Base-by-base conservation (phyloP, 2,329 filamentous ascomycete genomes). In the Fusarium dlaminii region DNA sequence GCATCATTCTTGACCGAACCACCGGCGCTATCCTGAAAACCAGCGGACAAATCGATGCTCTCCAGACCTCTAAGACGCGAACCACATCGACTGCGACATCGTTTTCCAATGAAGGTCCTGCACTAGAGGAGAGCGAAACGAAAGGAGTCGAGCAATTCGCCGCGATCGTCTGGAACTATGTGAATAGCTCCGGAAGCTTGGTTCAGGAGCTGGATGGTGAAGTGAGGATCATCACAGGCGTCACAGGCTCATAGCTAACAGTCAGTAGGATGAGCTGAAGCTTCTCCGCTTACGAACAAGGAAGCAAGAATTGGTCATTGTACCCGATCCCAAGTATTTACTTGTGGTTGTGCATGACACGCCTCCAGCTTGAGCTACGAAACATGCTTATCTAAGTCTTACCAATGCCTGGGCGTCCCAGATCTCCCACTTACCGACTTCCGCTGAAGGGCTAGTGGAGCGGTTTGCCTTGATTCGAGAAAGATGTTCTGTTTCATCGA, bases 281-380 rank as follows among this genome's bases (percentile, higher is more conserved):
- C 85, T 96, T 54, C 82, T 96, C 58, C 88, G 93, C 72, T 80
- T 97, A 73, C 89, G 94, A 74, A 96, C 93, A n/a, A 94, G 91
- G 85, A 95, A 93, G 82, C 93, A 95, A 77, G 94, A 97, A 82
- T 84, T 96, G 71, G 92, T 96, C 67, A 94, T 96, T 78, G 92
- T 96, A 27, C 93, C 93, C 81, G 94, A 96, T 81, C 79, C 89
- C 45, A 95, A 94, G 79, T 97, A 93, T 82, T 86, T 96, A 52
- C 87, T 96, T 42, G 90, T 95, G 62, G 92, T 95, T 42, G 89
- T 96, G 63, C 93, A 96, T 83, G 93, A 95, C 80, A 94, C 93
- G n/a, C 91, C 93, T 43, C 88, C 90, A 14, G 91, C 90, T 78
- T 93, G 76, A 75, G 60, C 57, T 68, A 51, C 51, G 82, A 81